These are phyloP conservation scores for Sonneratia caseolaris DNA, from an alignment of 345 rosid genomes.

Conservation along the genomic window DNA sequence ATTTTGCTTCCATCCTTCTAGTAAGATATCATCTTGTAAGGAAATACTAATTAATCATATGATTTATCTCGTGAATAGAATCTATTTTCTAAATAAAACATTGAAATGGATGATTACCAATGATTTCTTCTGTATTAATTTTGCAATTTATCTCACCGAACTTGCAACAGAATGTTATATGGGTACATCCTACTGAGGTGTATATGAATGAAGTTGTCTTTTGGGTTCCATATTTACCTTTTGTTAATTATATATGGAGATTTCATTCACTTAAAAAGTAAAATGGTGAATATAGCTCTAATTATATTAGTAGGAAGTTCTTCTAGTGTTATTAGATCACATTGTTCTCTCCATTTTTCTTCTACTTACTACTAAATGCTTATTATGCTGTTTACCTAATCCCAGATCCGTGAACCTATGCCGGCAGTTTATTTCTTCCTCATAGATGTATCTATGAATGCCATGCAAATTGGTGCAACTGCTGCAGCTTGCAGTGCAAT, in stretches of 20 bases:
- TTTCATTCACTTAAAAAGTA: not conserved
- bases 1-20: not conserved
- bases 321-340: not conserved
- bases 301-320: not conserved
- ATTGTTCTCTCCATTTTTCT: conserved; percentile 1
- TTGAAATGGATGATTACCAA: not conserved
- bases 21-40: not conserved
- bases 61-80: not conserved
- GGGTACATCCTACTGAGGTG: not conserved
- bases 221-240: not conserved
- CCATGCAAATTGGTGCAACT: conserved; percentile 89
- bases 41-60: not conserved
- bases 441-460: conserved; percentile 92
- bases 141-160: not conserved
- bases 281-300: not conserved
- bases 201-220: not conserved
- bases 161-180: not conserved
- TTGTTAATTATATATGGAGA: not conserved
- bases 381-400: conserved; percentile 10
- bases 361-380: conserved; percentile 11
- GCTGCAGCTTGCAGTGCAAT: conserved; percentile 97
- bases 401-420: conserved; percentile 97
- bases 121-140: not conserved
- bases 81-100: not conserved
- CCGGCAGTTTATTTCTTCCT: conserved; percentile 91